These are phyloP conservation scores for Spathaspora girioi DNA, from an alignment of 805 yeast genomes.

Conservation along the genomic window DNA sequence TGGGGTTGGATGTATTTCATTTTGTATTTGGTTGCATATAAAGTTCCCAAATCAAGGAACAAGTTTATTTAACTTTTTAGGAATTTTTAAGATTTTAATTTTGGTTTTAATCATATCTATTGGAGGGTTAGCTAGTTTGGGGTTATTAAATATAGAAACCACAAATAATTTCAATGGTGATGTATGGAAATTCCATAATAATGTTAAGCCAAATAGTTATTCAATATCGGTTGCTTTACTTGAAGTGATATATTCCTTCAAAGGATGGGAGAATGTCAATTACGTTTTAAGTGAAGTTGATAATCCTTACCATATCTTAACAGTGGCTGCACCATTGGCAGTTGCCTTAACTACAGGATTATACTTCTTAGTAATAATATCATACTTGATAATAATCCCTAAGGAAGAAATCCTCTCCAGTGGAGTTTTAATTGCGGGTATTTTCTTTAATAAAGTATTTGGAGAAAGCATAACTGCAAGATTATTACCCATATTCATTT, in stretches of 20 bases:
- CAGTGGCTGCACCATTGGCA: constrained; percentile 60
- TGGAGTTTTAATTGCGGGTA: constrained; percentile 64
- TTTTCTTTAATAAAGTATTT: constrained; percentile 54
- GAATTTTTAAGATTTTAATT: constrained; percentile 50
- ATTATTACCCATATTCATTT: constrained; percentile 53
- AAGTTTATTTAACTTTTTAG: constrained; percentile 49
- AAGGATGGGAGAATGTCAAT: constrained; percentile 72
- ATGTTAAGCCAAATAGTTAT: constrained; percentile 34
- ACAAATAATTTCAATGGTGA: constrained; percentile 22
- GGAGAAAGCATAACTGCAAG: constrained; percentile 50
- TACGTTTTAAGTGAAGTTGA: constrained; percentile 57
- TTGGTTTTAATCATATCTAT: constrained; percentile 45
- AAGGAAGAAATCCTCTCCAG: constrained; percentile 45
- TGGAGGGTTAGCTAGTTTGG: constrained; percentile 42
- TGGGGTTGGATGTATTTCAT: constrained; percentile 46
- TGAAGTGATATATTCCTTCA: constrained; percentile 59
- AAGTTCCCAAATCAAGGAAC: constrained; percentile 49
- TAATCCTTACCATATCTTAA: constrained; percentile 53
- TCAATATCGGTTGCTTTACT: constrained; percentile 53
- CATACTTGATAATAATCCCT: constrained; percentile 55
- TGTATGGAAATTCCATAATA: constrained; percentile 26
- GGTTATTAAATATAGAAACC: constrained; percentile 20
- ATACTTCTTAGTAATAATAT: constrained; percentile 54
- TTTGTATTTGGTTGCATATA: constrained; percentile 46
- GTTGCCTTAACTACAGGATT: constrained; percentile 49